These are phyloP conservation scores for Phytophthora pisi DNA, from an alignment of 352 stramenopile species.

Conservation along the genomic window DNA sequence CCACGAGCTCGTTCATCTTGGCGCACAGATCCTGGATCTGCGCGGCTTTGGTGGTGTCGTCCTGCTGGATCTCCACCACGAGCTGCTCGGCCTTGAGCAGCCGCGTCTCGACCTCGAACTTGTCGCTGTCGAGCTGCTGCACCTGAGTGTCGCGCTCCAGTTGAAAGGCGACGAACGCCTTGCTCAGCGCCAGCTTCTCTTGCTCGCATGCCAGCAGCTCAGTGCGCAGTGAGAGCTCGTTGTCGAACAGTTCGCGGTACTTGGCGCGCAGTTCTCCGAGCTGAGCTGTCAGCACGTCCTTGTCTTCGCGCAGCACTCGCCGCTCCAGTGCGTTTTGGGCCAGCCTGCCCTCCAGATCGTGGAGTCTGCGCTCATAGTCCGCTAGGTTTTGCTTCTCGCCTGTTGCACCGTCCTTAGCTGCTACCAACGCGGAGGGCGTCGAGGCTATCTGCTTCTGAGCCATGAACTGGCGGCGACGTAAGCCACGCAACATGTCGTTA, in stretches of 20 bases:
- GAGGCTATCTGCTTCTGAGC: constrained; percentile 8
- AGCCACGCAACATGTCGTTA: constrained; percentile 56
- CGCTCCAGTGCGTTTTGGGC: constrained; percentile 48
- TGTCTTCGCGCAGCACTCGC: constrained; percentile 53
- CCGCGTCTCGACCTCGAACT: constrained; percentile 69
- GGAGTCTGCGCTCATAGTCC: constrained; percentile 32
- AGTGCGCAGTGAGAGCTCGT: constrained; percentile 59
- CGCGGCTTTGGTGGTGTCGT: constrained; percentile 55
- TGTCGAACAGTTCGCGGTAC: constrained; percentile 69
- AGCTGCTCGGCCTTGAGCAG: constrained; percentile 67
- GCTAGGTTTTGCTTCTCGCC: constrained; percentile 10
- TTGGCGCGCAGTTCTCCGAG: constrained; percentile 58
- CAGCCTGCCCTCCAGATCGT: constrained; percentile 51
- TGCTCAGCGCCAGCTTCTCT: constrained; percentile 70
- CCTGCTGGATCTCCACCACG: constrained; percentile 65
- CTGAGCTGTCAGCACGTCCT: constrained; percentile 43
- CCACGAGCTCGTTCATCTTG: constrained; percentile 62
- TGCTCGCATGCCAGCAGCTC: constrained; percentile 68
- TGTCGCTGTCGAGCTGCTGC: constrained; percentile 60
- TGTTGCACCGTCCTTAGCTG: not conserved
- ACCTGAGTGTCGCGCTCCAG: constrained; percentile 47
- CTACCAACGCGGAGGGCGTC: not conserved
- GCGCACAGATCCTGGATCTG: constrained; percentile 63
- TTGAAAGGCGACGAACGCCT: constrained; percentile 73
- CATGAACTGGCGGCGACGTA: constrained; percentile 39